Percentiles rank a stretch among this genome's conserved stretches.
Evolutionary conservation across 345 rosid species (phyloP).

Genomic region (Pugionium cornutum): DNA sequence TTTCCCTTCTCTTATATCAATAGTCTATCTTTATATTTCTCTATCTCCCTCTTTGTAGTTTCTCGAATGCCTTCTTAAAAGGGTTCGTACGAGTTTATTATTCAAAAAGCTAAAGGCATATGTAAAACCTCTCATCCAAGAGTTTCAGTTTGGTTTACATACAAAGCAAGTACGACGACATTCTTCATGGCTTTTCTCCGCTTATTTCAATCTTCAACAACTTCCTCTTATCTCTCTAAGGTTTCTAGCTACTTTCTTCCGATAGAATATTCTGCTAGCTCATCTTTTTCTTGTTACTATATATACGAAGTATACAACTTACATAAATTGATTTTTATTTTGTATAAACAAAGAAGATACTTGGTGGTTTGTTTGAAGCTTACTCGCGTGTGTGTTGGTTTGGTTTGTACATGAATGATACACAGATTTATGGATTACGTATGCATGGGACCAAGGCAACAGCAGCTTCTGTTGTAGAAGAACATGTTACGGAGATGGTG

Average conservation of each 20-base stretch:
- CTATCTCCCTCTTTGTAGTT: no score
- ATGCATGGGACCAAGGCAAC: constrained; percentile 39
- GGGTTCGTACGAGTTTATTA: not conserved
- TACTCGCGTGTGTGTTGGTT: not conserved
- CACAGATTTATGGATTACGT: constrained; percentile 31
- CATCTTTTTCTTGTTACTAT: no score
- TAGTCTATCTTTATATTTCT: no score
- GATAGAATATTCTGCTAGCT: no score
- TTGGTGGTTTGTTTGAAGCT: not conserved
- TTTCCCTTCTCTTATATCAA: no score
- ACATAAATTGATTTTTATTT: no score
- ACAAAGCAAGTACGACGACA: constrained; percentile 17
- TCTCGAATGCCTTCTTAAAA: no score
- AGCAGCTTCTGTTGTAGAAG: constrained; percentile 29
- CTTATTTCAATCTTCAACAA: constrained; percentile 25
- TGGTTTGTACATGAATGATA: constrained; percentile 8
- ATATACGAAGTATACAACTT: no score
- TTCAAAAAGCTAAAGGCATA: no score
- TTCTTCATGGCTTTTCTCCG: constrained; percentile 33
- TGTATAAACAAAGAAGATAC: no score
- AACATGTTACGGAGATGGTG: constrained; percentile 22
- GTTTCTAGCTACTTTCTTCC: constrained; percentile 15
- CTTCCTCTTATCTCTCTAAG: constrained; percentile 27
- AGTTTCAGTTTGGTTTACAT: constrained; percentile 10
- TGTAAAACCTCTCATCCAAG: not conserved